Base-by-base conservation (phyloP, 2,329 filamentous ascomycete genomes). In the Aspergillus ochraceoroseus region DNA sequence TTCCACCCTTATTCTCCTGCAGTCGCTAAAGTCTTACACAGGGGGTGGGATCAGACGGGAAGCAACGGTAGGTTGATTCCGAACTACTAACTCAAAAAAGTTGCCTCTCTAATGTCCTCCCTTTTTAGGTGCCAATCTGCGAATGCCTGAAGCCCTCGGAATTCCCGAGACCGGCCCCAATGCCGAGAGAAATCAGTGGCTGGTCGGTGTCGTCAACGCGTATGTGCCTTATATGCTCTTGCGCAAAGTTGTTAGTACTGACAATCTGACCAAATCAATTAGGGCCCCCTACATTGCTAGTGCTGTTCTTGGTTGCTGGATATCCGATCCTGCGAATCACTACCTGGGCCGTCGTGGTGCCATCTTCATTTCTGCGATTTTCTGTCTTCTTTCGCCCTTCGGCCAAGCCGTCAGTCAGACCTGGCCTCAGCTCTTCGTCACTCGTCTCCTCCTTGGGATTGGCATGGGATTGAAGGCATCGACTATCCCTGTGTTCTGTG, bases 181-280 rank as follows among this genome's bases (percentile, higher is more conserved):
- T 15, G 66, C 68, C 22, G 58, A 61, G 3, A 61, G 60, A 26
- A 73, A 80, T 52, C 66, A 68, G 12, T 79, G 76, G 70, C 66
- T 85, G 22, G 68, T 85, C n/a, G 83, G 83, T 30, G 63, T 85
- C 2, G 68, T 87, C 46, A 87, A 87, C 44, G 56, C 67, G 59
- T 63, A 45, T 32, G 58, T 53, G 6, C n/a, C n/a, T n/a, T n/a
- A n/a, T n/a, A n/a, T n/a, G n/a, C n/a, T n/a, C n/a, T n/a, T n/a
- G n/a, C n/a, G n/a, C n/a, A n/a, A n/a, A n/a, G n/a, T n/a, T n/a
- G n/a, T n/a, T n/a, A n/a, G n/a, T n/a, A n/a, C n/a, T n/a, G n/a
- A n/a, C n/a, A n/a, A n/a, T n/a, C n/a, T n/a, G n/a, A n/a, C n/a
- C n/a, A n/a, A n/a, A n/a, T n/a, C n/a, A n/a, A n/a, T n/a, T 27